Evolutionary conservation across 306 rosid genomes (phyloP).

Genomic region (Malus sieversii): DNA sequence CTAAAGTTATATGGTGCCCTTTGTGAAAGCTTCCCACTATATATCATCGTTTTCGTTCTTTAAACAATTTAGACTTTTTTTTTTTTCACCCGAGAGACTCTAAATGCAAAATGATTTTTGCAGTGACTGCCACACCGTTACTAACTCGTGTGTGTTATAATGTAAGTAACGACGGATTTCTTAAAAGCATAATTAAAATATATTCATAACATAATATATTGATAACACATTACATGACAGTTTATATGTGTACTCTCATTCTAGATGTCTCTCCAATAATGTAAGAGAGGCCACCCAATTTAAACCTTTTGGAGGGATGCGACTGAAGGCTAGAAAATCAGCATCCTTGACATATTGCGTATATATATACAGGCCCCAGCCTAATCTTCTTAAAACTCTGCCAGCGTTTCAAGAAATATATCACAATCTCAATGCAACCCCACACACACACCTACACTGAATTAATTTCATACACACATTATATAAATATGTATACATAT

Average conservation of each 20-base stretch:
- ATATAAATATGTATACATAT: not conserved
- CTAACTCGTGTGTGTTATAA: no score
- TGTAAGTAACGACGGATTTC: no score
- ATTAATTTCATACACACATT: not conserved
- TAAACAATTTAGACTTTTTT: no score
- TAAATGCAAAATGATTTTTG: no score
- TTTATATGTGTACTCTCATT: no score
- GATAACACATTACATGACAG: no score
- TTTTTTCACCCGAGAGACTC: no score
- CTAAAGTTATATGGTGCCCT: not conserved
- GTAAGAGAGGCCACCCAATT: slow-evolving; percentile 33
- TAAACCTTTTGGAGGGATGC: slow-evolving; percentile 47
- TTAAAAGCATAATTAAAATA: no score
- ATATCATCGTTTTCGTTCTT: no score
- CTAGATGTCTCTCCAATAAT: slow-evolving; percentile 45
- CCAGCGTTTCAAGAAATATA: slow-evolving; percentile 32
- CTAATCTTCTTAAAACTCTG: slow-evolving; percentile 39
- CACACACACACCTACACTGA: not conserved
- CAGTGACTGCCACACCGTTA: no score
- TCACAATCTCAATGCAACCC: slow-evolving; percentile 35
- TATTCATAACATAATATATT: not conserved
- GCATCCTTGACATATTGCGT: slow-evolving; percentile 25
- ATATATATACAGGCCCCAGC: slow-evolving; percentile 15
- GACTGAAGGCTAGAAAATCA: slow-evolving; percentile 40
- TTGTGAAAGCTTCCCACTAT: not conserved